These are phyloP conservation scores for Globisporangium heterothallicum DNA, from an alignment of 352 stramenopile species.

Conservation along the genomic window DNA sequence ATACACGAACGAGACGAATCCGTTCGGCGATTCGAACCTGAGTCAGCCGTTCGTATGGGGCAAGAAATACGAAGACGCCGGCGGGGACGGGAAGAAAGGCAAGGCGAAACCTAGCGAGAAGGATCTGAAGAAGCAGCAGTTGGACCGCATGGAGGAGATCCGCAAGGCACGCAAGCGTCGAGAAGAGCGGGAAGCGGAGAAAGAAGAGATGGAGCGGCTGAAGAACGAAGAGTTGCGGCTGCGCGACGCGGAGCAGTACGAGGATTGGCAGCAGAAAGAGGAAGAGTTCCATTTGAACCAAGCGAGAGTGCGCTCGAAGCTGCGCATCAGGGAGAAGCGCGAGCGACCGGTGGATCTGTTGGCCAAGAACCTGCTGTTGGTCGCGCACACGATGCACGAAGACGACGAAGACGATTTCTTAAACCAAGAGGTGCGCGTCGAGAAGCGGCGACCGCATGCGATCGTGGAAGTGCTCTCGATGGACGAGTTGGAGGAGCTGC, in stretches of 20 bases:
- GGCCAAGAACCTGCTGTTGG: constrained; percentile 98
- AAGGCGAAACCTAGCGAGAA: constrained; percentile 31
- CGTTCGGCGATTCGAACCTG: constrained; percentile 97
- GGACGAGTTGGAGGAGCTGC: constrained; percentile 78
- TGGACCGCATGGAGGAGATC: constrained; percentile 93
- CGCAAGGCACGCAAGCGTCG: constrained; percentile 91
- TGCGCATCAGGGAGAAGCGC: constrained; percentile 84
- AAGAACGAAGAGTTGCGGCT: constrained; percentile 93
- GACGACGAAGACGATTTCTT: constrained; percentile 73
- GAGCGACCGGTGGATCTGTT: constrained; percentile 96
- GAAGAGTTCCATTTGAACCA: constrained; percentile 97
- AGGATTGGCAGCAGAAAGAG: constrained; percentile 98
- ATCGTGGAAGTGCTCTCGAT: constrained; percentile 79
- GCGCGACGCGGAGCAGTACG: constrained; percentile 95
- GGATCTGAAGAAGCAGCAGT: constrained; percentile 62
- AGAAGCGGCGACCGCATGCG: constrained; percentile 61
- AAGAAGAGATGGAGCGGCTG: constrained; percentile 94
- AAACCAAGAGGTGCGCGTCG: constrained; percentile 70
- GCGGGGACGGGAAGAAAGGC: not conserved
- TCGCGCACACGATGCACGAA: constrained; percentile 67
- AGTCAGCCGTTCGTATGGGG: constrained; percentile 96
- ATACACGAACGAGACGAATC: constrained; percentile 99
- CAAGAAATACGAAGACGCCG: constrained; percentile 89
- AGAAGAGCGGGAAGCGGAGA: constrained; percentile 85
- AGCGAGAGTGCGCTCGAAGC: constrained; percentile 87